Evolutionary conservation across 139 green algal genomes (phyloP), one percentile per base, ranked within the genome.

Genomic region (Tetraselmis striata): DNA sequence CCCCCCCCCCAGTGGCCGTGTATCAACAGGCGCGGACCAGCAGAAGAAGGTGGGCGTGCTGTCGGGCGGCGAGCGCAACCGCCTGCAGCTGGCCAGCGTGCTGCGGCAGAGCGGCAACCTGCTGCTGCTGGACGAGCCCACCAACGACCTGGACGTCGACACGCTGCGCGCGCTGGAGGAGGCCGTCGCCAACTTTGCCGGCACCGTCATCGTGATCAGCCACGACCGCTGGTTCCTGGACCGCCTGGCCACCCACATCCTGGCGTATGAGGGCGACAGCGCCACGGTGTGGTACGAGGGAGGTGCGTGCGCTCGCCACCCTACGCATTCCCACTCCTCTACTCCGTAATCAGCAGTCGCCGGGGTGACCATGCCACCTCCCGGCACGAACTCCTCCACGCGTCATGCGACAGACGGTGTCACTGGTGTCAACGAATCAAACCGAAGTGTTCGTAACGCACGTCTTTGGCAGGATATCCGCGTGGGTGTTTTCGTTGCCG

Each of bases 201-300:
- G 93, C 29, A 88, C 82, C 67, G 84, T 84, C 18, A 83, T 97
- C 23, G 80, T 95, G 77, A 92, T 97, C 59, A 92, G 85, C 27
- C 94, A 97, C 89, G 94, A 97, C 89, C 89, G 94, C 28, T 92
- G 84, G 81, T 90, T 90, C 79, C 89, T 96, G 25, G 90, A 96
- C 84, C 86, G 93, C 0, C 80, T 96, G 1, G 91, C 91, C 1
- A 95, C 92, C 1, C 94, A 96, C 87, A 96, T 97, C 82, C 76
- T 97, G 26, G 93, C 94, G 0, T 97, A 93, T 83, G 94, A 97
- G 82, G 94, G 90, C 29, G 90, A 97, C 87, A 84, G 78, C 77
- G 87, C 1, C 59, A 92, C 45, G 86, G 88, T 90, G 76, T 67
- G 45, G 45, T 67, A 67, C 45, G 45, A 67, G 32, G 1, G 88